A percentile compares a stretch with the other conserved stretches of the same genome.
Conservation (phyloP, 2,329 filamentous ascomycete genomes). For the Aspergillus hiratsukae region DNA sequence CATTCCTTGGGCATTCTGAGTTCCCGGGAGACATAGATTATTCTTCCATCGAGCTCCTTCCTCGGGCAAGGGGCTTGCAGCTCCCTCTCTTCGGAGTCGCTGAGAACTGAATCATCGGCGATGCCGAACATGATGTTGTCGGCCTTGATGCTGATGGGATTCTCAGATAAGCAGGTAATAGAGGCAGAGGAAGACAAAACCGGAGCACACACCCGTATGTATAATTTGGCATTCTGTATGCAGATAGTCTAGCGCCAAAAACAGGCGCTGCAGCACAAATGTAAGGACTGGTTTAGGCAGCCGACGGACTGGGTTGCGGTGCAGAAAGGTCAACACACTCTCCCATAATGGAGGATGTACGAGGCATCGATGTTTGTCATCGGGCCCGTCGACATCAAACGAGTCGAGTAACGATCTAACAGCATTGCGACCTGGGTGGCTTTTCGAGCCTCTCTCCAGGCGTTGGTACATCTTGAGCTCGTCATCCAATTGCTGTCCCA, state of each 20-base stretch:
- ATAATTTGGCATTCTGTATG: slow-evolving; percentile 45
- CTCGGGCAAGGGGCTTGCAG: slow-evolving; percentile 37
- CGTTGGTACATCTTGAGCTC: slow-evolving; percentile 44
- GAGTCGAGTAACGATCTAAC: slow-evolving; percentile 31
- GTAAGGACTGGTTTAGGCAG: slow-evolving; percentile 34
- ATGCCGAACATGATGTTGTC: slow-evolving; percentile 47
- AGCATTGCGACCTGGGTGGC: slow-evolving; percentile 26
- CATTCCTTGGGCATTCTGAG: slow-evolving; percentile 30
- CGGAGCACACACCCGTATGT: slow-evolving; percentile 39
- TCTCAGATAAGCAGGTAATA: slow-evolving; percentile 5
- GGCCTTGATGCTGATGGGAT: slow-evolving; percentile 38
- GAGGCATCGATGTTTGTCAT: slow-evolving; percentile 32
- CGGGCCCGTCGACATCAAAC: slow-evolving; percentile 29
- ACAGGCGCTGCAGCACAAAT: slow-evolving; percentile 36
- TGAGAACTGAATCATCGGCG: slow-evolving; percentile 33
- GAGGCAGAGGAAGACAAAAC: slow-evolving; percentile 1
- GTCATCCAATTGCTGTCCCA: slow-evolving; percentile 28
- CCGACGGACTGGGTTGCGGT: slow-evolving; percentile 36
- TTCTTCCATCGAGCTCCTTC: slow-evolving; percentile 39
- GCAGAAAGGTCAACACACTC: slow-evolving; percentile 37
- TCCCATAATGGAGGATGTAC: slow-evolving; percentile 43
- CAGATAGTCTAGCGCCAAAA: slow-evolving; percentile 44
- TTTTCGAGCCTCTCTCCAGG: slow-evolving; percentile 23
- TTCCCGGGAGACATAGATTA: slow-evolving; percentile 42
- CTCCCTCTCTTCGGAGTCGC: neutral